Conservation (phyloP, 768 basidiomycete genomes). For the Trametes cinnabarina region DNA sequence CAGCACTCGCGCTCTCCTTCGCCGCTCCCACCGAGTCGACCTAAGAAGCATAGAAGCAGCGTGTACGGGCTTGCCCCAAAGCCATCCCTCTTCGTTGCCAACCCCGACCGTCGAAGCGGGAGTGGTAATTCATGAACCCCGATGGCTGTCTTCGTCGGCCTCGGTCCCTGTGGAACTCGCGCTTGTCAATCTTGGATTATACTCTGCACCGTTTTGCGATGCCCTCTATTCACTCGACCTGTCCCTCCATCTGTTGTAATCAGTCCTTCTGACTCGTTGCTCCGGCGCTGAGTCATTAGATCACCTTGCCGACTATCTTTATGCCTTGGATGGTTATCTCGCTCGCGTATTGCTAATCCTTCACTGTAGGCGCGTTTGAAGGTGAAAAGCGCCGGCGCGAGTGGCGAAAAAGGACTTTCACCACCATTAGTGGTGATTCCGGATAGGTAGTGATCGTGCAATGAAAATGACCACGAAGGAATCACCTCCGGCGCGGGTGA, state of each 20-base stretch:
- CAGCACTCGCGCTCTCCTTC: slow-evolving; percentile 37
- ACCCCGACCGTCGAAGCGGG: slow-evolving; percentile 49
- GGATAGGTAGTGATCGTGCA: no score
- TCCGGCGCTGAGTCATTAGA: slow-evolving; percentile 8
- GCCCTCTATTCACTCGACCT: not conserved
- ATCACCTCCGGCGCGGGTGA: no score
- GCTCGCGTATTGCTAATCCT: slow-evolving; percentile 9
- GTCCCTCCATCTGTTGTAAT: not conserved
- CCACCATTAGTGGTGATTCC: no score
- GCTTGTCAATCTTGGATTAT: not conserved
- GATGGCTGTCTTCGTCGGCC: not conserved
- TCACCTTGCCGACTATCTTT: slow-evolving; percentile 15
- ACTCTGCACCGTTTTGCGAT: not conserved
- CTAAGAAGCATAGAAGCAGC: slow-evolving; percentile 40
- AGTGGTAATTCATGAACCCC: slow-evolving; percentile 23
- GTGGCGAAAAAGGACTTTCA: no score
- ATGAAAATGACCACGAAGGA: no score
- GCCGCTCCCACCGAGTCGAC: slow-evolving; percentile 39
- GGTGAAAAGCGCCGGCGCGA: no score
- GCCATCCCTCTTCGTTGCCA: slow-evolving; percentile 67
- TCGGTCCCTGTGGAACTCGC: not conserved
- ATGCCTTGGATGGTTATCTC: slow-evolving; percentile 1
- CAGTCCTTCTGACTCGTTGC: not conserved
- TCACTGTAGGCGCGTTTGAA: no score
- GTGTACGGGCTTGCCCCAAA: slow-evolving; percentile 64